Percentiles rank a stretch among this genome's conserved stretches.
Conservation (phyloP, 805 yeast genomes). For the Groenewaldozyma salmanticensis region DNA sequence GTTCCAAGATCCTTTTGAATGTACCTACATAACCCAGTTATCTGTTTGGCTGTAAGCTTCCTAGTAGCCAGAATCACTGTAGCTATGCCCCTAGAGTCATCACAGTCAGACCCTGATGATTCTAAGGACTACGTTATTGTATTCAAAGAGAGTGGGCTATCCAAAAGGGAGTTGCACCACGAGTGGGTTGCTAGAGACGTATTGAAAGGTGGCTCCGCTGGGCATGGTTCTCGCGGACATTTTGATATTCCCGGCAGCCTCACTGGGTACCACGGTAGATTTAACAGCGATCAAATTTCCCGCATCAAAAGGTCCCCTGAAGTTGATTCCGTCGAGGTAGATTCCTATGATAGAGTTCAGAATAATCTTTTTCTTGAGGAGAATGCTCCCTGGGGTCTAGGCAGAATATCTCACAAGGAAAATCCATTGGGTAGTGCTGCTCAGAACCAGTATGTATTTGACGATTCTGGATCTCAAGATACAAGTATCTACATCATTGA, state of each 20-base stretch:
- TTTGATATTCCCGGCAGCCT: conserved; percentile 24
- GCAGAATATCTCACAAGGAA: conserved; percentile 79
- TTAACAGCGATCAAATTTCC: conserved; percentile 34
- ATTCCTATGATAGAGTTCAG: conserved; percentile 56
- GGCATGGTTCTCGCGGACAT: conserved; percentile 8
- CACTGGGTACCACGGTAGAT: conserved; percentile 38
- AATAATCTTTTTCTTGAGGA: conserved; percentile 54
- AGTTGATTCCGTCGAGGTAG: conserved; percentile 56
- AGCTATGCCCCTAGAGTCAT: too few species aligned
- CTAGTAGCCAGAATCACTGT: too few species aligned
- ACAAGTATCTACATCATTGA: conserved; percentile 83
- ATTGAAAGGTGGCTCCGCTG: background rate
- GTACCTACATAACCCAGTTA: too few species aligned
- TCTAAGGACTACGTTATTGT: conserved; percentile 13
- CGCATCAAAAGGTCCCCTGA: conserved; percentile 41
- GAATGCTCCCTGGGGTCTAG: conserved; percentile 92
- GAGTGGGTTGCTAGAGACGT: conserved; percentile 10
- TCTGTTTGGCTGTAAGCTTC: too few species aligned
- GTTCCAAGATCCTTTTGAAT: too few species aligned
- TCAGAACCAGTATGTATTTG: conserved; percentile 43
- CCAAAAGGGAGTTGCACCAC: conserved; percentile 5
- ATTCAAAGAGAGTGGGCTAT: conserved; percentile 1
- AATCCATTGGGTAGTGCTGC: conserved; percentile 55
- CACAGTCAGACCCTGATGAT: too few species aligned
- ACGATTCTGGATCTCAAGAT: conserved; percentile 67